Conservation (phyloP, 768 basidiomycete species). For the Suillus hirtellus region DNA sequence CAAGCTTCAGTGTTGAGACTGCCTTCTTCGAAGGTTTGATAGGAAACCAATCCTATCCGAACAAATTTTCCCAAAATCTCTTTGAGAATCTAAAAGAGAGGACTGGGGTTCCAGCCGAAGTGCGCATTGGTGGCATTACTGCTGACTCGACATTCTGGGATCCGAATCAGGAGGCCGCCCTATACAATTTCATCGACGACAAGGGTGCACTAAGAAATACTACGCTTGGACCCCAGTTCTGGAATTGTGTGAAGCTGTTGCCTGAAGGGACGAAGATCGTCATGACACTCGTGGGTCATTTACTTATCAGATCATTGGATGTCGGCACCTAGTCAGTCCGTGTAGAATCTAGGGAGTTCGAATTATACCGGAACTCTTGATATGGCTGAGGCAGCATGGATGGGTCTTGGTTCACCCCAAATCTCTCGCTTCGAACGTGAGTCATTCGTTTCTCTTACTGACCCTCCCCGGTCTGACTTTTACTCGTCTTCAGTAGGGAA, state of each 20-base stretch:
- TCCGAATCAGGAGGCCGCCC: conserved; percentile 32
- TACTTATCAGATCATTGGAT: not conserved
- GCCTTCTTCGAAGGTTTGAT: conserved; percentile 53
- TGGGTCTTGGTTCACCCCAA: conserved; percentile 37
- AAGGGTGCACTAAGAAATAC: conserved; percentile 48
- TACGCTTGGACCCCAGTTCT: conserved; percentile 52
- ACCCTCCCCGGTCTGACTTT: not conserved
- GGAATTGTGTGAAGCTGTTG: conserved; percentile 44
- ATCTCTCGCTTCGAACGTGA: conserved; percentile 49
- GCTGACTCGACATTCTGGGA: conserved; percentile 56
- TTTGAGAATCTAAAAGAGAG: conserved; percentile 47
- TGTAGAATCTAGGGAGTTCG: conserved; percentile 46
- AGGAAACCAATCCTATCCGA: conserved; percentile 46
- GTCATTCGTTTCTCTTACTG: not conserved
- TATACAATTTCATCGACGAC: conserved; percentile 44
- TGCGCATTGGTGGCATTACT: conserved; percentile 55
- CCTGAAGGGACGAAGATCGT: conserved; percentile 49
- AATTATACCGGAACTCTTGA: conserved; percentile 42
- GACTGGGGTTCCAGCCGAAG: conserved; percentile 45
- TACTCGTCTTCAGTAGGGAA: conserved; percentile 42
- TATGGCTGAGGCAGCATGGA: conserved; percentile 44
- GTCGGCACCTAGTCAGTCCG: not conserved
- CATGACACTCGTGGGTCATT: conserved; percentile 41
- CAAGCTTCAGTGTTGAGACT: conserved; percentile 56
- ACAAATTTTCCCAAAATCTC: conserved; percentile 43